Base-by-base conservation (phyloP, 192 early-diverging fungal genomes). In the Coemansia sp. region DNA sequence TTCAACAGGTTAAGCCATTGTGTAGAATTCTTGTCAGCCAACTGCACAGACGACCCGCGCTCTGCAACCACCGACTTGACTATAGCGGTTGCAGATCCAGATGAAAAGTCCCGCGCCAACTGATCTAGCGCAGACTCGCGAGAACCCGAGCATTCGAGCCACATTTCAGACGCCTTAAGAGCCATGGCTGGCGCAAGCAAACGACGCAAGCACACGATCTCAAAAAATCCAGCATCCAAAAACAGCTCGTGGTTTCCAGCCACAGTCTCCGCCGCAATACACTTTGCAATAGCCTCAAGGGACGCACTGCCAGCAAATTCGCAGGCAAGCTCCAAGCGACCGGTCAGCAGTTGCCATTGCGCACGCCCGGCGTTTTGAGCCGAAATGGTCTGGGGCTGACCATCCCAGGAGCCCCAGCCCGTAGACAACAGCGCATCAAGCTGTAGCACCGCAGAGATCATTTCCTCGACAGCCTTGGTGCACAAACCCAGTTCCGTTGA, bases 241-340 rank as follows among this genome's bases (percentile, higher is more conserved):
- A 73, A 59, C 38, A 67, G 36, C 34, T 36, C 39, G 18, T 53
- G 50, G 5, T 58, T 41, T 18, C 20, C 38, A 18, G 13, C 30
- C 20, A 25, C 28, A n/a, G 15, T 10, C 43, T 20, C 18, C 18
- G 40, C 24, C 8, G 58, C 43, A 41, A 66, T 43, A 10, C 59
- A 54, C 43, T 34, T 35, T 5, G 62, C 45, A 45, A 72, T 65
- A 2, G 18, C 26, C 10, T 42, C 24, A 19, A 67, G 27, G 19
- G 50, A 43, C 2, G 8, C 23, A n/a, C 28, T 19, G 40, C 47
- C 57, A 0, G 66, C 57, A 40, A 54, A 69, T 40, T 63, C 53
- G 36, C 72, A 76, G 10, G 55, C 53, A 22, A 76, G 56, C 45
- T 68, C 66, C 22, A 76, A 42, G 51, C 72, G 58, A 24, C 58